These are phyloP conservation scores for Rhizophagus prolifer DNA, from an alignment of 192 early-diverging fungal species.

Conservation along the genomic window DNA sequence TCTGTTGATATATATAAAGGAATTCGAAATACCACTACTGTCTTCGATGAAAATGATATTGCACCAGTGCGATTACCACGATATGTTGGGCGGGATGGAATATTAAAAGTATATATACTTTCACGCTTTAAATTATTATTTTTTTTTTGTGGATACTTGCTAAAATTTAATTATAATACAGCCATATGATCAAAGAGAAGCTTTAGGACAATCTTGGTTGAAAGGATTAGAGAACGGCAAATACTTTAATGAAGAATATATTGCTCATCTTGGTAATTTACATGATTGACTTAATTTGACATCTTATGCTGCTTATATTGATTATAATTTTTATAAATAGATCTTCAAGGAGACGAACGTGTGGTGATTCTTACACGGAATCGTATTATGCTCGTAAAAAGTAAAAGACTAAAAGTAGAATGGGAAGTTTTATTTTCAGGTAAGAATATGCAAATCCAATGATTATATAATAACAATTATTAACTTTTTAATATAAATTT, in stretches of 20 bases:
- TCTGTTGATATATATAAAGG: constrained; percentile 34
- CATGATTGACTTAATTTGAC: not conserved
- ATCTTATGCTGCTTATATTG: not conserved
- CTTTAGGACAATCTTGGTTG: constrained; percentile 83
- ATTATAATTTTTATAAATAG: not conserved
- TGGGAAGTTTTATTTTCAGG: constrained; percentile 78
- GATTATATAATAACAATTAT: not conserved
- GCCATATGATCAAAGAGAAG: constrained; percentile 73
- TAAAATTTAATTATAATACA: constrained; percentile 21
- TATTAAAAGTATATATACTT: constrained; percentile 60
- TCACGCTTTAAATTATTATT: not conserved
- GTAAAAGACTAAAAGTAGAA: constrained; percentile 69
- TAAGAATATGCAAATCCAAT: not conserved
- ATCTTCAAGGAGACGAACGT: constrained; percentile 80
- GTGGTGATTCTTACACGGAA: constrained; percentile 81
- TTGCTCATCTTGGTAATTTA: constrained; percentile 70
- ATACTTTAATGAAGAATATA: constrained; percentile 80
- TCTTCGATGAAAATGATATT: constrained; percentile 78
- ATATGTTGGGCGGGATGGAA: constrained; percentile 79
- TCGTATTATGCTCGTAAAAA: constrained; percentile 74
- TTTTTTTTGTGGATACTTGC: not conserved
- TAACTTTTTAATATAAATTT: not conserved
- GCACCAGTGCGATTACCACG: constrained; percentile 86
- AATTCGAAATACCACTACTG: constrained; percentile 92
- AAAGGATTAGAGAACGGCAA: constrained; percentile 75